A percentile compares a stretch with the other conserved stretches of the same genome.
Evolutionary conservation across 257 asterid species (phyloP).

Genomic region (Catharanthus roseus): DNA sequence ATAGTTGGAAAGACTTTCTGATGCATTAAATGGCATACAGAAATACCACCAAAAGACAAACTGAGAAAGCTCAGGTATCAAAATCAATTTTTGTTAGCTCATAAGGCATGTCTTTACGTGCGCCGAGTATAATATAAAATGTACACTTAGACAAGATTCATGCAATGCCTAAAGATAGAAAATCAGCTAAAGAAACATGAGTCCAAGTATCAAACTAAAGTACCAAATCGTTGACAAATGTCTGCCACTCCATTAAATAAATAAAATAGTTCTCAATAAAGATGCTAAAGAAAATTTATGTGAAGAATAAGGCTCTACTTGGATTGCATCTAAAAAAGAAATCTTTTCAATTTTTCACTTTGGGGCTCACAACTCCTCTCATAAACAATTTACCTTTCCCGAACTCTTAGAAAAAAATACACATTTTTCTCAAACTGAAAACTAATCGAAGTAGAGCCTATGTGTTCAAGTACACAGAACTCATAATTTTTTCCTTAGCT

Average conservation of each 20-base stretch:
- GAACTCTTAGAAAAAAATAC: too few relatives aligned
- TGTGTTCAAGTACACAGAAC: not conserved
- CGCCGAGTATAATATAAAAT: not conserved
- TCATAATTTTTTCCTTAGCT: not conserved
- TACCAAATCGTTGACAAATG: not conserved
- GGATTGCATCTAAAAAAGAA: too few relatives aligned
- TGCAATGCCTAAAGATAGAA: not conserved
- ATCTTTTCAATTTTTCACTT: too few relatives aligned
- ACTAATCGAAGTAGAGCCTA: too few relatives aligned
- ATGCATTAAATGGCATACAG: not conserved
- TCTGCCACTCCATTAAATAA: not conserved
- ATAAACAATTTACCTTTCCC: too few relatives aligned
- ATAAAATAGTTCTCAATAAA: not conserved
- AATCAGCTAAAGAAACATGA: not conserved
- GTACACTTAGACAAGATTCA: too few relatives aligned
- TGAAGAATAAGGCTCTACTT: not conserved
- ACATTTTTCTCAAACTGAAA: too few relatives aligned
- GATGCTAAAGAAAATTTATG: not conserved
- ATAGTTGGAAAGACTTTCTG: not conserved
- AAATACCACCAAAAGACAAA: not conserved
- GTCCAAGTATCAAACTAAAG: not conserved
- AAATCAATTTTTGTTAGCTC: not conserved
- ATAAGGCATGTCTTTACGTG: not conserved
- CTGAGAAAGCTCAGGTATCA: not conserved
- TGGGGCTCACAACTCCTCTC: too few relatives aligned